Base-by-base conservation (phyloP, 1,139 yeast species). In the Yamadazyma mexicana region DNA sequence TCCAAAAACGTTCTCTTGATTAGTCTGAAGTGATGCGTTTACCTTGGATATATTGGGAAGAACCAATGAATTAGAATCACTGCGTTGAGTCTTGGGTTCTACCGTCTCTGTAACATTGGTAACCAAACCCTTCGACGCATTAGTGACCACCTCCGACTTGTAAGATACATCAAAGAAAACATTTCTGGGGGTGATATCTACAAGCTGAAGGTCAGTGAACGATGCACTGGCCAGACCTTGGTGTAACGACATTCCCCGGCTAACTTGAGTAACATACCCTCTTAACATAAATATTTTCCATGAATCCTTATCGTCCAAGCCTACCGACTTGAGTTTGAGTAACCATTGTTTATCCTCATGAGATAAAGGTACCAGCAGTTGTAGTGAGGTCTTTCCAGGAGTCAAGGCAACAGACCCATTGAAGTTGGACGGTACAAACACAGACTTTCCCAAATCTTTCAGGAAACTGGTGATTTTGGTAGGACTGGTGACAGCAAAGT, bases 221-320 rank as follows among this genome's bases (percentile, higher is more conserved):
- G 37, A 30, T 7, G 15, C 34, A 7, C 3, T 14, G 3, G 35
- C n/a, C 22, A 33, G 38, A 3, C 15, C n/a, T 3, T 17, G 18
- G n/a, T 44, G 44, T 6, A 32, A 12, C 10, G 31, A 15, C 23
- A 40, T 32, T 11, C 51, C 48, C 40, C 69, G 64, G 3, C 86
- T 79, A 3, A 83, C 79, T 43, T 82, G 77, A 49, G 66, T 73
- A 6, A 89, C 75, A 51, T 88, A 87, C 33, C 82, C 83, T 42
- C 91, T 69, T 38, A 88, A 55, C 8, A 77, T 76, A 27, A 81
- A 79, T 5, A 92, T 65, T 59, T 91, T 92, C 98, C 98, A 91
- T 17, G 87, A 55, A 38, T 89, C 95, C 11, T 69, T 73, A 14
- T 80, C 86, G 15, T 71, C 74, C 35, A 91, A 64, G 0, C 97